Conservation (phyloP, 148 eudicot genomes). For the Salicornia ramosissima region DNA sequence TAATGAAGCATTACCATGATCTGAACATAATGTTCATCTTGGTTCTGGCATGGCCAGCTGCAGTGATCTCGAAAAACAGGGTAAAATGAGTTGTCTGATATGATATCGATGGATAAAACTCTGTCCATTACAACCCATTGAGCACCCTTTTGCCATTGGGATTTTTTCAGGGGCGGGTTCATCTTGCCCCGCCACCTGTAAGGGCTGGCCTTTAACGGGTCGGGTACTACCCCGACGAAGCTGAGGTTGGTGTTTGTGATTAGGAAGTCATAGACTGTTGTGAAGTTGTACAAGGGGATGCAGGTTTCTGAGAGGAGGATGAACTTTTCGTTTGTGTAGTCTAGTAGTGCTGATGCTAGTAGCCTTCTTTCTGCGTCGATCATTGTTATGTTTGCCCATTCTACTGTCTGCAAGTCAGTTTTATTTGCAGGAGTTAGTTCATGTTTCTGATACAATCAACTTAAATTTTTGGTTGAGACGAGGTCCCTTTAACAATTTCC, state of each 20-base stretch:
- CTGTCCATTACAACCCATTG: constrained; percentile 22
- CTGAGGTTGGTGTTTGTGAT: not conserved
- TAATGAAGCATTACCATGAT: constrained; percentile 8
- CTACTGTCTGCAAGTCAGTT: constrained; percentile 8
- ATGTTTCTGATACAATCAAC: no score
- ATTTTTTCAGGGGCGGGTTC: not conserved
- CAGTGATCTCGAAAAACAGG: constrained; percentile 13
- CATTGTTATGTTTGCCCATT: constrained; percentile 18
- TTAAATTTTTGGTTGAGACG: no score
- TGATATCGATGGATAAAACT: constrained; percentile 5
- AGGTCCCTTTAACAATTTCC: not conserved
- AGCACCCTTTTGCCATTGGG: constrained; percentile 22
- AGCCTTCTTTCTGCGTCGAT: constrained; percentile 17
- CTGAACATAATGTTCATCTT: constrained; percentile 12
- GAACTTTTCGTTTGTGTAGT: constrained; percentile 17
- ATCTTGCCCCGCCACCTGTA: not conserved
- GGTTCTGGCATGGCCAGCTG: constrained; percentile 14
- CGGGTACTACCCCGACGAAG: not conserved
- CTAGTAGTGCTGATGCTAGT: constrained; percentile 18
- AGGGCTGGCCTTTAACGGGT: not conserved
- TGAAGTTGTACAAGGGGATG: constrained; percentile 18
- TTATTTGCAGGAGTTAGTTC: no score
- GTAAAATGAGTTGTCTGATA: constrained; percentile 10
- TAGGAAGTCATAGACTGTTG: constrained; percentile 16
- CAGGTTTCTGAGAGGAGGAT: constrained; percentile 22